Percentiles rank a stretch among this genome's conserved stretches.
These are phyloP conservation scores for Teratosphaeria epicoccoides DNA, from an alignment of 2,329 filamentous ascomycete species.

Conservation along the genomic window DNA sequence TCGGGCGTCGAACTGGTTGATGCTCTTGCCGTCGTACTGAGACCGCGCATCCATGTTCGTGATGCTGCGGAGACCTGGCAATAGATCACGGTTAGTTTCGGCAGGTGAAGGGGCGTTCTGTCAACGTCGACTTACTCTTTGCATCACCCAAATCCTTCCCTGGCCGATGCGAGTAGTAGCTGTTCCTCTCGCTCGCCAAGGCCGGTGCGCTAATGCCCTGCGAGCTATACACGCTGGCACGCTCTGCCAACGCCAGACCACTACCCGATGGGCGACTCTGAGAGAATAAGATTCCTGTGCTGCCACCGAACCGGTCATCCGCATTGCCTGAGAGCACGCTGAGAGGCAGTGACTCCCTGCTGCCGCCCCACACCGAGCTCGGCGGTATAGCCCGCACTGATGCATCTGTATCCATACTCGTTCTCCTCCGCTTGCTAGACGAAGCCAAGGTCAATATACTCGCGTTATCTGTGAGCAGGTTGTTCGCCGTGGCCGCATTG, in stretches of 20 bases:
- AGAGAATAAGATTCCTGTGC: slow-evolving; percentile 35
- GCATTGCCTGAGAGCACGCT: slow-evolving; percentile 66
- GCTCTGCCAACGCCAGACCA: slow-evolving; percentile 50
- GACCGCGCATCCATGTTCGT: slow-evolving; percentile 32
- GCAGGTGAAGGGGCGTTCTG: not conserved
- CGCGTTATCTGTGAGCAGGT: slow-evolving; percentile 72
- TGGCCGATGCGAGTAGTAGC: slow-evolving; percentile 48
- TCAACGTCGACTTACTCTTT: slow-evolving; percentile 10
- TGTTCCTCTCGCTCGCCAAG: slow-evolving; percentile 66
- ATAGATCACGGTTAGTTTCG: not conserved
- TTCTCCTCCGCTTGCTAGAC: slow-evolving; percentile 66
- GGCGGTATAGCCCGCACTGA: slow-evolving; percentile 77
- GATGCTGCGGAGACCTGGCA: slow-evolving; percentile 16
- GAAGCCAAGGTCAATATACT: slow-evolving; percentile 78
- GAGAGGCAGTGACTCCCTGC: slow-evolving; percentile 66
- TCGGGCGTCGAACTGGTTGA: slow-evolving; percentile 10
- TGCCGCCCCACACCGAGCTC: slow-evolving; percentile 71
- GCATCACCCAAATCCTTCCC: slow-evolving; percentile 18
- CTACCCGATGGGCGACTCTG: slow-evolving; percentile 44
- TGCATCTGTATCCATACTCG: slow-evolving; percentile 76
- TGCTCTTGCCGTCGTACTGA: slow-evolving; percentile 20
- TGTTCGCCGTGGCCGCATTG: slow-evolving; percentile 67
- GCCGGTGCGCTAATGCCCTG: slow-evolving; percentile 42
- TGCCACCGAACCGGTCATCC: slow-evolving; percentile 36
- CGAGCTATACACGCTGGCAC: slow-evolving; percentile 56